These are phyloP conservation scores for Penicillium soppii DNA, from an alignment of 495 filamentous ascomycete species.

Conservation along the genomic window DNA sequence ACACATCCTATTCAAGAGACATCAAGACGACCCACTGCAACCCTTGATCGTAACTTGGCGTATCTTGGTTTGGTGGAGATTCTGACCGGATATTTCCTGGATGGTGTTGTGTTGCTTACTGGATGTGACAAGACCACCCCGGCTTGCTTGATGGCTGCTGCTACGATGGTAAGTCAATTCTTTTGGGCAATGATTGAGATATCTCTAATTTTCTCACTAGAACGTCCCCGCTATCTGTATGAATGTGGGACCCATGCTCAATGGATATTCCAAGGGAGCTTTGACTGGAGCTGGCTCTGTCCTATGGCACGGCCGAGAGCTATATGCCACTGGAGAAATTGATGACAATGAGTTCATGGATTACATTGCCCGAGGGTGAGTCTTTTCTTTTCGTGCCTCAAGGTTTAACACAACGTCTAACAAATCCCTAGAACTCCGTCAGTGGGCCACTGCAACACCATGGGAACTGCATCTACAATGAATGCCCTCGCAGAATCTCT, in stretches of 20 bases:
- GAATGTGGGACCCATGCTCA: constrained; percentile 57
- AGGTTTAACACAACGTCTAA: constrained; percentile 5
- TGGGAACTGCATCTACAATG: constrained; percentile 60
- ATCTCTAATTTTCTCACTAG: constrained; percentile 14
- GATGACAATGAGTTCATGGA: constrained; percentile 48
- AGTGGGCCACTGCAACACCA: constrained; percentile 56
- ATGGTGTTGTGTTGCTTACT: constrained; percentile 55
- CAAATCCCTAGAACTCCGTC: constrained; percentile 40
- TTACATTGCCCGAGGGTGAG: constrained; percentile 48
- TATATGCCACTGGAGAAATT: constrained; percentile 52
- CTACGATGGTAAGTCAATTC: constrained; percentile 51
- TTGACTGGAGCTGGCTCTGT: constrained; percentile 48
- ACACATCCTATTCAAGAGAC: constrained; percentile 58
- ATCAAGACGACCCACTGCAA: constrained; percentile 48
- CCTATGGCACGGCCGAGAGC: constrained; percentile 52
- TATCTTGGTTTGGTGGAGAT: constrained; percentile 54
- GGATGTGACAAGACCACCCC: constrained; percentile 61
- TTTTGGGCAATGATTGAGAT: no score
- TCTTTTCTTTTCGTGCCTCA: not conserved
- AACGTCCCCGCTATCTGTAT: constrained; percentile 56
- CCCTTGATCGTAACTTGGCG: constrained; percentile 53
- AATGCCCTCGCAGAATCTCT: constrained; percentile 56
- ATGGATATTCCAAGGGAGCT: constrained; percentile 45
- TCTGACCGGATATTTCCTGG: constrained; percentile 51
- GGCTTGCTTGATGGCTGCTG: constrained; percentile 56